A percentile compares a stretch with the other conserved stretches of the same genome.
Evolutionary conservation across 108 stramenopile genomes (phyloP).

Genomic region (Nitzschia putrida): DNA sequence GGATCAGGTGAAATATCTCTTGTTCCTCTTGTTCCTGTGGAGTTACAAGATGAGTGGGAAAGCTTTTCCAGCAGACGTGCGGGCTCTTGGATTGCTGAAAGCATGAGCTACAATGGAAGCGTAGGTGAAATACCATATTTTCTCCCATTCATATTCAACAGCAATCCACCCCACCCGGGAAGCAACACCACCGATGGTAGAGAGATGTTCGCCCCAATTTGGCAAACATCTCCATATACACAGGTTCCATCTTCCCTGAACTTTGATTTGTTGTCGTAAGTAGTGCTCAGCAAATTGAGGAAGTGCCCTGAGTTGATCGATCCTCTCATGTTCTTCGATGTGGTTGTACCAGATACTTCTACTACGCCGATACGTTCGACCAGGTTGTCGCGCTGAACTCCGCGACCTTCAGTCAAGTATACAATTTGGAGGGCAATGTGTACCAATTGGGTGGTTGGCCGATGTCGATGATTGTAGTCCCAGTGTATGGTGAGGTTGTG

Average conservation of each 20-base stretch:
- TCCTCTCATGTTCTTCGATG: too few species aligned
- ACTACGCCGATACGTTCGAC: background rate
- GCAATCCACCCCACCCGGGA: background rate
- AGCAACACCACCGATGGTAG: background rate
- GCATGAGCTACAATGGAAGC: background rate
- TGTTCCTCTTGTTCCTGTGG: background rate
- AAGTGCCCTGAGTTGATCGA: too few species aligned
- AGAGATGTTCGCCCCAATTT: background rate
- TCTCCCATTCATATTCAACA: background rate
- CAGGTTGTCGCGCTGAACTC: background rate
- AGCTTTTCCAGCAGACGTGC: background rate
- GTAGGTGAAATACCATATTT: background rate
- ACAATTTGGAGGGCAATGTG: background rate
- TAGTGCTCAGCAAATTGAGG: too few species aligned
- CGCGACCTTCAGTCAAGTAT: background rate
- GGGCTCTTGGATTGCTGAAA: background rate
- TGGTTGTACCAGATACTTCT: background rate
- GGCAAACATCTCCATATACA: background rate
- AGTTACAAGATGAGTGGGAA: constrained; percentile 7
- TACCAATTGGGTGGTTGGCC: background rate
- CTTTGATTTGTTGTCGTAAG: too few species aligned
- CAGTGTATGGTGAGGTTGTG: background rate
- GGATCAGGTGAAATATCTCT: background rate
- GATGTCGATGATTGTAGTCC: background rate
- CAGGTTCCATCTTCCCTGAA: too few species aligned